phyloP scores from a whole-genome alignment of 2,329 filamentous ascomycete genomes.

The Nemania serpens region DNA sequence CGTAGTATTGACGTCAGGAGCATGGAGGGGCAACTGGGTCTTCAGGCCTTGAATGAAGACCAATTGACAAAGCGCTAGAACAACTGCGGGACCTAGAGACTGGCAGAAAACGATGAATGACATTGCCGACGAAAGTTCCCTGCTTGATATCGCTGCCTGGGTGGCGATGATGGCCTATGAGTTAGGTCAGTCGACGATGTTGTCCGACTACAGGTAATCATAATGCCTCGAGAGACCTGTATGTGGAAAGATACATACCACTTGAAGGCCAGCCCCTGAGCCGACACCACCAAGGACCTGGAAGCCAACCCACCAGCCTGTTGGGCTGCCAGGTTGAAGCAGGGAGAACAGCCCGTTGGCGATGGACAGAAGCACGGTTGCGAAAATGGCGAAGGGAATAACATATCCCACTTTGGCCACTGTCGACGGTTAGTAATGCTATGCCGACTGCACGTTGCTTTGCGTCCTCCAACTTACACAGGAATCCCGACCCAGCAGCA shows the following conservation, averaged over 20 bases:
- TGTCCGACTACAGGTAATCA: neutral
- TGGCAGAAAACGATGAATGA: constrained; percentile 28
- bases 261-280: constrained; percentile 16
- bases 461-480: constrained; percentile 9
- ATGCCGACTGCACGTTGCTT: no score
- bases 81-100: constrained; percentile 19
- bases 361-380: neutral
- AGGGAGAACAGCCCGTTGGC: constrained; percentile 25
- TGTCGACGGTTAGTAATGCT: constrained; percentile 4
- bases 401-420: constrained; percentile 25
- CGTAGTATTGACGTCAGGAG: constrained; percentile 38
- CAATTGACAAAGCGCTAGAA: constrained; percentile 14
- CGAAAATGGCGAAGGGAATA: constrained; percentile 19
- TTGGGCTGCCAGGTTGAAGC: constrained; percentile 13
- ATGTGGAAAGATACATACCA: constrained; percentile 23
- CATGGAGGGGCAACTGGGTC: constrained; percentile 38
- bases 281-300: constrained; percentile 21
- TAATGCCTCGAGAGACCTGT: neutral
- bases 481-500: constrained; percentile 13
- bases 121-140: constrained; percentile 18
- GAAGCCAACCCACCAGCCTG: constrained; percentile 24
- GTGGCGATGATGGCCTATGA: neutral
- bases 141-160: neutral
- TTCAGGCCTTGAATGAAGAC: constrained; percentile 43
- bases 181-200: neutral